Evolutionary conservation across 2,329 filamentous ascomycete species (phyloP).

Genomic region (Neofusicoccum parvum): DNA sequence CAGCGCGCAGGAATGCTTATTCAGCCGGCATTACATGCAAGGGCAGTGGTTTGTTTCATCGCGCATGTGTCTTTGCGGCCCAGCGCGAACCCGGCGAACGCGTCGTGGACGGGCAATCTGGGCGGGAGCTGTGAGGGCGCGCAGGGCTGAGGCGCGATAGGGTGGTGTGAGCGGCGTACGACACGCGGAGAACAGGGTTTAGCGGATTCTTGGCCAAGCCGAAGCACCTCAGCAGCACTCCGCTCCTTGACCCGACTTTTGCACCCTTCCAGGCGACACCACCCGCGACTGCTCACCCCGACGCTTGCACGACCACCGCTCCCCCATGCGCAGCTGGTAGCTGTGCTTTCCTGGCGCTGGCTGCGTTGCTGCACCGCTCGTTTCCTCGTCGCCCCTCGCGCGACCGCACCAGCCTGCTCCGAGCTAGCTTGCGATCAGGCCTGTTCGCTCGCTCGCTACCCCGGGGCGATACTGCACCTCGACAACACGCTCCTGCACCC

Average conservation of each 20-base stretch:
- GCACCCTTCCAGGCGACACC: conserved; percentile 7
- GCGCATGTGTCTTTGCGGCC: neutral
- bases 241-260: conserved; percentile 22
- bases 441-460: conserved; percentile 5
- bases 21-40: neutral
- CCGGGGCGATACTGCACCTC: conserved; percentile 15
- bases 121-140: neutral
- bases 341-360: conserved; percentile 18
- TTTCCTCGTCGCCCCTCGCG: neutral
- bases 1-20: neutral
- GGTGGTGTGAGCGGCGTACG: conserved; percentile 21
- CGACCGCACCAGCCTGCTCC: neutral
- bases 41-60: neutral
- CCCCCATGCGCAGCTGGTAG: conserved; percentile 15
- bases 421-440: conserved; percentile 3
- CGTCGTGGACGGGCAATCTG: neutral
- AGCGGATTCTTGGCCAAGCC: conserved; percentile 19
- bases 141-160: neutral
- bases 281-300: conserved; percentile 4
- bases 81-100: neutral
- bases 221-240: conserved; percentile 21
- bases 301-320: neutral
- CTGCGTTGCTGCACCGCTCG: conserved; percentile 11
- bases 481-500: neutral
- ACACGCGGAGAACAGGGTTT: conserved; percentile 18